A percentile compares a stretch with the other conserved stretches of the same genome.
phyloP scores from a whole-genome alignment of 2,329 filamentous ascomycete genomes.

The Dothistroma pini region DNA sequence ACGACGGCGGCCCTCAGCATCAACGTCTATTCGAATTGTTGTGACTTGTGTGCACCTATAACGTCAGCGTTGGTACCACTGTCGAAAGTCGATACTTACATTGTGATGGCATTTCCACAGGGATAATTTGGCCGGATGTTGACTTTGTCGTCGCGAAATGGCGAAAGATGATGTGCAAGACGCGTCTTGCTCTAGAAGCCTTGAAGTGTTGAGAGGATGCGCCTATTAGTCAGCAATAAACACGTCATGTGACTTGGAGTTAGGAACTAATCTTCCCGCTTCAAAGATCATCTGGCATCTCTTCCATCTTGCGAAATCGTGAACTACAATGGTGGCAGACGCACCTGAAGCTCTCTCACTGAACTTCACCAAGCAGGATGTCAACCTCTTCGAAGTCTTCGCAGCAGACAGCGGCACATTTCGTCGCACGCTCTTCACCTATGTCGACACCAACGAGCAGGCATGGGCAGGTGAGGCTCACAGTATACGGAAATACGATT shows the following conservation, averaged over 20 bases:
- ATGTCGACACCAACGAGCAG: constrained; percentile 10
- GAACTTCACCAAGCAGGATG: constrained; percentile 2
- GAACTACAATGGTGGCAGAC: background rate
- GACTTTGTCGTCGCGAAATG: too few species aligned
- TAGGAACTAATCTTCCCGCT: constrained; percentile 3
- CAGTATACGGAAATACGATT: constrained; percentile 21
- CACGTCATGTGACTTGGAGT: too few species aligned
- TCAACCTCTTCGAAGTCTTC: constrained; percentile 14
- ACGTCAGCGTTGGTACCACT: constrained; percentile 1
- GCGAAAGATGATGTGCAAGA: too few species aligned
- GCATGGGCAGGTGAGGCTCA: constrained; percentile 12
- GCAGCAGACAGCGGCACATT: constrained; percentile 11
- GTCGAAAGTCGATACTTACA: background rate
- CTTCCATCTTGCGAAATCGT: background rate
- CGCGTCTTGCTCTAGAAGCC: too few species aligned
- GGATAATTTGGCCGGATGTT: too few species aligned
- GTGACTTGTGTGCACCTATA: constrained; percentile 9
- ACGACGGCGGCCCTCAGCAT: constrained; percentile 4
- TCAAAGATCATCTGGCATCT: background rate
- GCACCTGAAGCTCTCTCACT: background rate
- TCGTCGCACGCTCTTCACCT: constrained; percentile 12
- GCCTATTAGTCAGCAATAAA: too few species aligned
- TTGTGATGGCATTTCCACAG: background rate
- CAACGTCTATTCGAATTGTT: constrained; percentile 5
- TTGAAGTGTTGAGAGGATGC: too few species aligned